Evolutionary conservation across 768 basidiomycete species (phyloP).

Genomic region (Pisolithus sp.): DNA sequence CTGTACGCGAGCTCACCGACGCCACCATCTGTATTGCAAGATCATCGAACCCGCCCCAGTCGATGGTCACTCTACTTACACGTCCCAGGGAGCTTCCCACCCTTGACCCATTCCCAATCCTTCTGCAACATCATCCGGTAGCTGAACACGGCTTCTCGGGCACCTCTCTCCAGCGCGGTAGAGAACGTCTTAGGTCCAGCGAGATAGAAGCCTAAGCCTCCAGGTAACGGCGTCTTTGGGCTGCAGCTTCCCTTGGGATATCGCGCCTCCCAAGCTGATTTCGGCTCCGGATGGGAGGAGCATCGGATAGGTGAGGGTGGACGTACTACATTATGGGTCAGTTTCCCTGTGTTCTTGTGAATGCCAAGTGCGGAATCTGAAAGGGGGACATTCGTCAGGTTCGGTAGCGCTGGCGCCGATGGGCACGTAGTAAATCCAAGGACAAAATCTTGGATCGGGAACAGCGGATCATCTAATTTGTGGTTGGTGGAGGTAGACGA

Average conservation of each 20-base stretch:
- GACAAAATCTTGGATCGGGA: slow-evolving; percentile 6
- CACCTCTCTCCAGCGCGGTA: slow-evolving; percentile 29
- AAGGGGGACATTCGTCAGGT: slow-evolving; percentile 27
- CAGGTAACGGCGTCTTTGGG: slow-evolving; percentile 42
- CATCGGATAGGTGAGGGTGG: slow-evolving; percentile 12
- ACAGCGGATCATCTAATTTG: not conserved
- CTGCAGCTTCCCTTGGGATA: slow-evolving; percentile 59
- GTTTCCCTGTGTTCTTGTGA: slow-evolving; percentile 38
- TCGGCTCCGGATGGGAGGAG: slow-evolving; percentile 8
- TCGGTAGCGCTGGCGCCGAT: slow-evolving; percentile 11
- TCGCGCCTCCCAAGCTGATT: slow-evolving; percentile 52
- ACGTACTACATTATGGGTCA: slow-evolving; percentile 26
- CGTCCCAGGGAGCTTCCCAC: slow-evolving; percentile 71
- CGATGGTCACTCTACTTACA: slow-evolving; percentile 37
- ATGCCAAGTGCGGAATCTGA: slow-evolving; percentile 43
- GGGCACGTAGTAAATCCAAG: slow-evolving; percentile 40
- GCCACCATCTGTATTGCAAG: slow-evolving; percentile 43
- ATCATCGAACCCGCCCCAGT: not conserved
- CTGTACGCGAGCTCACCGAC: slow-evolving; percentile 50
- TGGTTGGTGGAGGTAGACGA: not conserved
- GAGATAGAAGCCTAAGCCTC: slow-evolving; percentile 70
- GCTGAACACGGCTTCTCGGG: slow-evolving; percentile 52
- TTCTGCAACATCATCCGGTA: slow-evolving; percentile 62
- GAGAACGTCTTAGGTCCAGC: slow-evolving; percentile 44
- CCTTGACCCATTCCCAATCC: slow-evolving; percentile 64